A percentile compares a stretch with the other conserved stretches of the same genome.
phyloP scores from a whole-genome alignment of 2,329 filamentous ascomycete species.

The Botryotinia calthae region DNA sequence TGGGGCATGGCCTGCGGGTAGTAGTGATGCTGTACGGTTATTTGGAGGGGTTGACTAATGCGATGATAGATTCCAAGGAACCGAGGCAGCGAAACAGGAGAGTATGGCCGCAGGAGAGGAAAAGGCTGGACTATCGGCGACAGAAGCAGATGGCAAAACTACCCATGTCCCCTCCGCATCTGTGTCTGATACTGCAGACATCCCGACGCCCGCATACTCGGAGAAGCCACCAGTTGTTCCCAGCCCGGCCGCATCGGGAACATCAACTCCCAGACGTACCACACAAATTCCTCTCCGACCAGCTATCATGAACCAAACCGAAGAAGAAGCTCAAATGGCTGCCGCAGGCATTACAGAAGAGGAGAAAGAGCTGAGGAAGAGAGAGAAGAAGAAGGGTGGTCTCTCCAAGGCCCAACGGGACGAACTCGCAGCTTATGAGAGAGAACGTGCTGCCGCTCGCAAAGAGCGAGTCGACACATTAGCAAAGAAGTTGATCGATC shows the following conservation, averaged over 20 bases:
- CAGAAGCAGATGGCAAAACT: conserved; percentile 19
- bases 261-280: conserved; percentile 43
- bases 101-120: conserved; percentile 44
- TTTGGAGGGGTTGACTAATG: conserved; percentile 48
- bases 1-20: not conserved
- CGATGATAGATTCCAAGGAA: conserved; percentile 48
- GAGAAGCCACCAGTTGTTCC: conserved; percentile 24
- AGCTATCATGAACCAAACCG: conserved; percentile 83
- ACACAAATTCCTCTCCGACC: conserved; percentile 69
- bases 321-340: conserved; percentile 68
- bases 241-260: conserved; percentile 39
- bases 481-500: conserved; percentile 79
- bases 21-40: not conserved
- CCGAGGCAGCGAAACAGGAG: conserved; percentile 55
- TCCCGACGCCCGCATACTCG: conserved; percentile 16
- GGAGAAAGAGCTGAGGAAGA: conserved; percentile 72
- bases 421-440: conserved; percentile 82
- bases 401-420: conserved; percentile 91
- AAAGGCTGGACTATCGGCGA: conserved; percentile 31
- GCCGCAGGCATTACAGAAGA: conserved; percentile 66
- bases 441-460: conserved; percentile 77
- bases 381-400: conserved; percentile 85
- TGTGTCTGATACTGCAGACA: conserved; percentile 29
- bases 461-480: conserved; percentile 88
- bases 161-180: conserved; percentile 25